Percentiles rank a stretch among this genome's conserved stretches.
Evolutionary conservation across 2,329 filamentous ascomycete genomes (phyloP).

Genomic region (Alternaria solani): DNA sequence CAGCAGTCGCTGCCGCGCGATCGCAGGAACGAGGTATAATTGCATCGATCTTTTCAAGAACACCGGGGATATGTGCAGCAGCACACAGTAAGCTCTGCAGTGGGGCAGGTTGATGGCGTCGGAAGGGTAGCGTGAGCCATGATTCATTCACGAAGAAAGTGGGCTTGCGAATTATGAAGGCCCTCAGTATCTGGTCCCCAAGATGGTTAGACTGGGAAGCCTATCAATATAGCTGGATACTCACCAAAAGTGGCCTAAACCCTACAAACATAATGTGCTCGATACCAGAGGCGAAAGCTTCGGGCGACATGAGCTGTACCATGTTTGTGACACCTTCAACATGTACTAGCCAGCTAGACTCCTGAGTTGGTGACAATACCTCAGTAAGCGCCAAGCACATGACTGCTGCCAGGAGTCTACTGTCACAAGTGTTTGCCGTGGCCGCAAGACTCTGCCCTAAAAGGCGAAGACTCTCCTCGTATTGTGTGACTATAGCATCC

Average conservation of each 20-base stretch:
- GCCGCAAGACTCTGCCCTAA: not conserved
- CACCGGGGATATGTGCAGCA: not conserved
- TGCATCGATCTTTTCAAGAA: not conserved
- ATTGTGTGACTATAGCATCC: not conserved
- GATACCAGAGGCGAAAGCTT: not conserved
- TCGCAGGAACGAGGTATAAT: not conserved
- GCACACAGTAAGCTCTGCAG: not conserved
- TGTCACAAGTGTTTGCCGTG: not conserved
- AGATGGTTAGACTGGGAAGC: not conserved
- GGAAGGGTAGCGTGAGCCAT: not conserved
- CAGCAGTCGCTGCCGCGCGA: not conserved
- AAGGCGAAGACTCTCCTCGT: not conserved
- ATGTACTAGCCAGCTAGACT: not conserved
- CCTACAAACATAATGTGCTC: not conserved
- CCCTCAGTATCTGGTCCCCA: not conserved
- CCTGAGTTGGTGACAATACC: not conserved
- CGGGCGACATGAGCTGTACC: not conserved
- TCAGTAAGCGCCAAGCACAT: conserved; percentile 1
- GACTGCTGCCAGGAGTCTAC: not conserved
- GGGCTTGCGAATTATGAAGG: not conserved
- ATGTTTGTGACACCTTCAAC: not conserved
- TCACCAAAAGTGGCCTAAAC: not conserved
- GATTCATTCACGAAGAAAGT: not conserved
- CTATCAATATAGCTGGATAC: not conserved
- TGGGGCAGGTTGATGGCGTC: not conserved